Base-by-base conservation (phyloP, 2,329 filamentous ascomycete species). In the Sphaerulina musiva region DNA sequence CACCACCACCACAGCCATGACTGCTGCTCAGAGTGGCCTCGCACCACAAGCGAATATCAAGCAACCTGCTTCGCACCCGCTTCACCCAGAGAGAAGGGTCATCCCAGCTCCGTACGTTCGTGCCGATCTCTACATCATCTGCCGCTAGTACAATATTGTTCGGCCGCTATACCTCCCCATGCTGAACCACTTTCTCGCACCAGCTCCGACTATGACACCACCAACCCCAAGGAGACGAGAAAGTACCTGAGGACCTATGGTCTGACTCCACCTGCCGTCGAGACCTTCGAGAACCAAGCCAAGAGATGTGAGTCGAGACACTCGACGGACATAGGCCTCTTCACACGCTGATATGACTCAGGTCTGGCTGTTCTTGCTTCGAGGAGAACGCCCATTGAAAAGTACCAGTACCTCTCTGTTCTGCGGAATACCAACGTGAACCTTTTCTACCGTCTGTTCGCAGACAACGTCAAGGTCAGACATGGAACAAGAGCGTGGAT, bases 401-500 rank as follows among this genome's bases (percentile, higher is more conserved):
- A 87, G 76, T 92, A 90, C 73, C 80, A 90, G 53, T 93, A 92
- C 73, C 78, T 93, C 70, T 87, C 85, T 43, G 78, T 81, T 60
- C 74, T 92, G 71, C 87, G 89, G 74, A 80, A 80, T 69, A 81
- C 84, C 65, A 92, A 91, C 69, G 80, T 82, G 58, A 85, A 92
- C 70, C 80, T 93, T 55, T 93, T 92, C 78, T 92, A 89, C 77
- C 82, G 88, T 61, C 79, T 92, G 59, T 77, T 92, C 59, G 86
- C 89, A 60, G 82, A 89, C 72, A 84, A 92, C 73, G 72, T 80
- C 72, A 80, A 79, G 74, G 77, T 78, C 61, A 43, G 58, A 6
- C 10, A 26, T 7, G 6, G 32, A 45, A 29, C 17, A 46, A 49
- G 12, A 50, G 39, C 23, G 23, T 3, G 41, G 42, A 41, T 20